A percentile compares a stretch with the other conserved stretches of the same genome.
Conservation (phyloP, 2,329 filamentous ascomycete genomes). For the Septoria linicola region DNA sequence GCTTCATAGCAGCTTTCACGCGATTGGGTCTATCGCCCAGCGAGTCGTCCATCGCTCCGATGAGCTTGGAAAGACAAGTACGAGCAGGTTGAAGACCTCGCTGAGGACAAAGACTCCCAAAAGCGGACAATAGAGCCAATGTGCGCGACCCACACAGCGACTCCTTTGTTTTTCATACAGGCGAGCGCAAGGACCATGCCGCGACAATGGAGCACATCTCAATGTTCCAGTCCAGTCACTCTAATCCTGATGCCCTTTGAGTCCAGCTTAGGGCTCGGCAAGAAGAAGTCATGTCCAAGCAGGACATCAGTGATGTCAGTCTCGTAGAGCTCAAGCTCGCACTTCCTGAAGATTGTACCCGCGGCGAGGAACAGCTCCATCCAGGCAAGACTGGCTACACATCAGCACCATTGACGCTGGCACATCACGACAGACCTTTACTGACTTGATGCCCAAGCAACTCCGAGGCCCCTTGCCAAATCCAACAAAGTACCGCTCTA, state of each 20-base stretch:
- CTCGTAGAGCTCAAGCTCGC: slow-evolving; percentile 27
- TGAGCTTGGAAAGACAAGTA: no score
- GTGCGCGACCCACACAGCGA: no score
- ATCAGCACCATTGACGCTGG: slow-evolving; percentile 2
- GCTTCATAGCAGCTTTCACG: no score
- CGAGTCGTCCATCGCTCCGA: no score
- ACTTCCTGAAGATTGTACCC: slow-evolving; percentile 24
- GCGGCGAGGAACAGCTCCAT: slow-evolving; percentile 30
- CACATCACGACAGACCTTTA: slow-evolving; percentile 11
- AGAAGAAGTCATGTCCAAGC: slow-evolving; percentile 25
- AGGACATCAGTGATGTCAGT: slow-evolving; percentile 23
- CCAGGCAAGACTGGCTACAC: slow-evolving; percentile 24
- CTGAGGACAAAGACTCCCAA: no score
- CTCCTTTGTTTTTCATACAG: no score
- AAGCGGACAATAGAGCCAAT: no score
- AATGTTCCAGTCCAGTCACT: slow-evolving; percentile 19
- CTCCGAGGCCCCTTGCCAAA: slow-evolving; percentile 39
- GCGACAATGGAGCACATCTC: neutral
- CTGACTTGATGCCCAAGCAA: slow-evolving; percentile 33
- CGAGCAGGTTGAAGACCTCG: no score
- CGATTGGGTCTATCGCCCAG: no score
- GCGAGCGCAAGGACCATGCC: no score
- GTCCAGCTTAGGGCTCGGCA: slow-evolving; percentile 26
- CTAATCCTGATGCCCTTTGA: slow-evolving; percentile 27
- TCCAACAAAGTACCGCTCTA: slow-evolving; percentile 40